Conservation (phyloP, 352 stramenopile species). For the Globisporangium splendens region DNA sequence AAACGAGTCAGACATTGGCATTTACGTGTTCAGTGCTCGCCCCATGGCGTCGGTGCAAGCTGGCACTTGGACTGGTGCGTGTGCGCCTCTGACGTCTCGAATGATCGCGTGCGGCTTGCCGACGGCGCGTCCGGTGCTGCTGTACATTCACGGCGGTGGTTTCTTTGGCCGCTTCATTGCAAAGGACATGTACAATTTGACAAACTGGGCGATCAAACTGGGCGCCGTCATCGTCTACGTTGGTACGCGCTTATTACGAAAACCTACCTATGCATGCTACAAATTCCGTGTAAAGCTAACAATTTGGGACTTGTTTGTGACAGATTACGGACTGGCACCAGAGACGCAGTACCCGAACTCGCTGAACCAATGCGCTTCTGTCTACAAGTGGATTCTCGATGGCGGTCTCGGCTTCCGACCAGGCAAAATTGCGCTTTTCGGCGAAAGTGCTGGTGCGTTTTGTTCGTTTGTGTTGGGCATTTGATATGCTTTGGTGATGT, state of each 20-base stretch:
- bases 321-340: slow-evolving; percentile 80
- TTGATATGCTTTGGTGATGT: neutral
- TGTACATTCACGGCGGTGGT: slow-evolving; percentile 86
- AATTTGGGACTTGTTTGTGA: slow-evolving; percentile 1
- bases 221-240: slow-evolving; percentile 87
- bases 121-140: slow-evolving; percentile 57
- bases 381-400: slow-evolving; percentile 85
- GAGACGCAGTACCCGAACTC: slow-evolving; percentile 81
- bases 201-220: slow-evolving; percentile 58
- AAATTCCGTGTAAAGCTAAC: neutral
- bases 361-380: slow-evolving; percentile 70
- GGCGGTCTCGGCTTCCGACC: slow-evolving; percentile 72
- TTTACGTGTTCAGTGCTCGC: slow-evolving; percentile 71
- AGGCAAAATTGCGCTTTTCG: slow-evolving; percentile 70
- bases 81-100: slow-evolving; percentile 38
- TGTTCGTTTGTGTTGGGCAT: neutral
- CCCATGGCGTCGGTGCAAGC: slow-evolving; percentile 55
- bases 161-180: slow-evolving; percentile 88
- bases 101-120: slow-evolving; percentile 78
- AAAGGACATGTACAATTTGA: slow-evolving; percentile 80
- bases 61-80: slow-evolving; percentile 68
- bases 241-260: slow-evolving; percentile 30
- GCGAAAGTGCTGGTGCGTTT: slow-evolving; percentile 73
- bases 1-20: slow-evolving; percentile 51
- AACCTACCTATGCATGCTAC: neutral